Evolutionary conservation across 192 early-diverging fungal genomes (phyloP).

Genomic region (Entomortierella chlamydospora): DNA sequence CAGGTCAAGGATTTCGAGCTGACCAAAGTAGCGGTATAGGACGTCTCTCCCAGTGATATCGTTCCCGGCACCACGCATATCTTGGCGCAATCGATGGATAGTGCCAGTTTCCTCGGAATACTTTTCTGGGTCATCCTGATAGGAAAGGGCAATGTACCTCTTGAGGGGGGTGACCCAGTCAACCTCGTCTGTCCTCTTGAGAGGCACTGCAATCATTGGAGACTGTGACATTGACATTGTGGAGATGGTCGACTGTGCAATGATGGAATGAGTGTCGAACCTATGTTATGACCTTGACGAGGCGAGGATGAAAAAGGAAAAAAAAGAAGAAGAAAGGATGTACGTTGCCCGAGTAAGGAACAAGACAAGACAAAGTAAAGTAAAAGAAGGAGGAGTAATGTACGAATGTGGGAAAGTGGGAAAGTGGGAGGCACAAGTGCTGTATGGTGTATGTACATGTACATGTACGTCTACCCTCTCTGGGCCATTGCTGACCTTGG

Average conservation of each 20-base stretch:
- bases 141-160: constrained; percentile 83
- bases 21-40: constrained; percentile 96
- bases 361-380: background rate
- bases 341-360: background rate
- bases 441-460: no score
- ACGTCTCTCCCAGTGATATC: constrained; percentile 94
- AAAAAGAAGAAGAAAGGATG: background rate
- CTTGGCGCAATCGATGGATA: constrained; percentile 93
- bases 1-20: constrained; percentile 93
- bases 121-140: constrained; percentile 95
- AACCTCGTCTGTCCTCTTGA: constrained; percentile 91
- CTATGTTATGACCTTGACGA: background rate
- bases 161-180: constrained; percentile 91
- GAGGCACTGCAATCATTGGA: constrained; percentile 73
- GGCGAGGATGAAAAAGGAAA: background rate
- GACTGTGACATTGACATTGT: constrained; percentile 57
- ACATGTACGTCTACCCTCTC: no score
- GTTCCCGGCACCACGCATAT: constrained; percentile 94
- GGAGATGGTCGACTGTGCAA: no score
- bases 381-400: no score
- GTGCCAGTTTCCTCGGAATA: constrained; percentile 85
- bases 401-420: no score
- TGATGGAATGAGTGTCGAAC: background rate
- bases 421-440: background rate
- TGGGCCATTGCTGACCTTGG: no score